phyloP scores from a whole-genome alignment of 1,284 basidiomycete genomes.

The Tausonia pullulans region DNA sequence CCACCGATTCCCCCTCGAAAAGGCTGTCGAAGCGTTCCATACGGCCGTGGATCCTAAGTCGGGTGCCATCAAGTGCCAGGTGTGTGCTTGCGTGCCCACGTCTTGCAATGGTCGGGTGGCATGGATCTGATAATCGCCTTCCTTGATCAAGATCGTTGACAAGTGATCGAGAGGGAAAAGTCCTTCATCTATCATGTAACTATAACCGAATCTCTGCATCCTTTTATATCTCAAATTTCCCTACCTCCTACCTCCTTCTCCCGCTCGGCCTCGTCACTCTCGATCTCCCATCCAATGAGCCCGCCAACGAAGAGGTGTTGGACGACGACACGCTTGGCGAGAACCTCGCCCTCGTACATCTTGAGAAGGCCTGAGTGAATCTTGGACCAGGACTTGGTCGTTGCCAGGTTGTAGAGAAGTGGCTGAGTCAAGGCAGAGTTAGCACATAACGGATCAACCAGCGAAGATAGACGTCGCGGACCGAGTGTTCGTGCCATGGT shows the following conservation, averaged over 20 bases:
- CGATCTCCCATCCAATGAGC: constrained; percentile 50
- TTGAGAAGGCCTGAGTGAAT: constrained; percentile 82
- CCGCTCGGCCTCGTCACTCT: too few species aligned
- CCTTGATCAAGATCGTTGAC: too few species aligned
- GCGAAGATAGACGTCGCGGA: constrained; percentile 7
- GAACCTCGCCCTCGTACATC: constrained; percentile 96
- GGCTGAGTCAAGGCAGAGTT: constrained; percentile 37
- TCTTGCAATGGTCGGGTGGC: too few species aligned
- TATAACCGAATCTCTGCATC: too few species aligned
- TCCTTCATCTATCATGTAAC: too few species aligned
- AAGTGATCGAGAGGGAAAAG: too few species aligned
- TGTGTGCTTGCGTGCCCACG: background rate
- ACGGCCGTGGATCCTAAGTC: constrained; percentile 22
- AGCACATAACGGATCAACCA: constrained; percentile 18
- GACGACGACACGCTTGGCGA: constrained; percentile 89
- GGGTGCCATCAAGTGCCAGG: constrained; percentile 14
- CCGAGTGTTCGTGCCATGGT: constrained; percentile 80
- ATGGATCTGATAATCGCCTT: too few species aligned
- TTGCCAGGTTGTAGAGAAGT: constrained; percentile 73
- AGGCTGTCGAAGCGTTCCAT: constrained; percentile 69
- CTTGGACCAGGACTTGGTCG: constrained; percentile 65
- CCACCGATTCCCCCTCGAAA: constrained; percentile 62
- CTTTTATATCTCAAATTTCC: too few species aligned
- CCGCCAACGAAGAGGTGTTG: constrained; percentile 87
- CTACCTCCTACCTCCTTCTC: too few species aligned